Evolutionary conservation across 2,329 filamentous ascomycete genomes (phyloP).

Genomic region (Trichoderma atrobrunneum): DNA sequence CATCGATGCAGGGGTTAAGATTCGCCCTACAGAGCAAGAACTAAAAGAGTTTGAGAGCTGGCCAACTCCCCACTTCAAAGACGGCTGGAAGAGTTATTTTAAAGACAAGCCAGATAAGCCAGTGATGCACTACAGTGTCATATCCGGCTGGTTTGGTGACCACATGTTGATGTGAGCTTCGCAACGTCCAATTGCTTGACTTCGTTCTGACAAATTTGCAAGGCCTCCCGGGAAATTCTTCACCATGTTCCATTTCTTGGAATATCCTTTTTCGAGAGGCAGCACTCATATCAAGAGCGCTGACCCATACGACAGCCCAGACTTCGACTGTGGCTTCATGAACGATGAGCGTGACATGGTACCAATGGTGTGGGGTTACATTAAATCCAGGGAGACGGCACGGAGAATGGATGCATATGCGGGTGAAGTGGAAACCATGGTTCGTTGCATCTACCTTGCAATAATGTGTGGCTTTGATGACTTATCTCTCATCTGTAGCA

Average conservation of each 20-base stretch:
- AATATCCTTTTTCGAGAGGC: constrained; percentile 52
- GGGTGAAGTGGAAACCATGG: constrained; percentile 35
- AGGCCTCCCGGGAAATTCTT: constrained; percentile 43
- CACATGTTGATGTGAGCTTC: constrained; percentile 17
- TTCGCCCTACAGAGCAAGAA: constrained; percentile 50
- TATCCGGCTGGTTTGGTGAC: constrained; percentile 15
- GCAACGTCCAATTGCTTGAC: neutral
- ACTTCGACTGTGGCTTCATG: constrained; percentile 57
- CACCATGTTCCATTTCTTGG: constrained; percentile 49
- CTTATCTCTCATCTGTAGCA: neutral
- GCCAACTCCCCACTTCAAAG: constrained; percentile 41
- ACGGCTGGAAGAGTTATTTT: constrained; percentile 51
- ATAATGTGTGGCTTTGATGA: neutral
- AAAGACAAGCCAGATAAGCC: constrained; percentile 38
- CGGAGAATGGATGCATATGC: constrained; percentile 52
- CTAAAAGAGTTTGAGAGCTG: constrained; percentile 44
- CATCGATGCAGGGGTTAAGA: constrained; percentile 51
- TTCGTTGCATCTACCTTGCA: neutral
- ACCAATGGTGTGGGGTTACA: constrained; percentile 60
- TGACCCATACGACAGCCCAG: constrained; percentile 38
- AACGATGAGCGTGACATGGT: constrained; percentile 54
- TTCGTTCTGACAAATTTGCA: neutral
- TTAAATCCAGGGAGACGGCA: constrained; percentile 56
- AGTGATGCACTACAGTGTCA: constrained; percentile 40
- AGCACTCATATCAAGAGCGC: constrained; percentile 50